These are phyloP conservation scores for Fusarium sterilihyphosum DNA, from an alignment of 2,329 filamentous ascomycete species.

Conservation along the genomic window DNA sequence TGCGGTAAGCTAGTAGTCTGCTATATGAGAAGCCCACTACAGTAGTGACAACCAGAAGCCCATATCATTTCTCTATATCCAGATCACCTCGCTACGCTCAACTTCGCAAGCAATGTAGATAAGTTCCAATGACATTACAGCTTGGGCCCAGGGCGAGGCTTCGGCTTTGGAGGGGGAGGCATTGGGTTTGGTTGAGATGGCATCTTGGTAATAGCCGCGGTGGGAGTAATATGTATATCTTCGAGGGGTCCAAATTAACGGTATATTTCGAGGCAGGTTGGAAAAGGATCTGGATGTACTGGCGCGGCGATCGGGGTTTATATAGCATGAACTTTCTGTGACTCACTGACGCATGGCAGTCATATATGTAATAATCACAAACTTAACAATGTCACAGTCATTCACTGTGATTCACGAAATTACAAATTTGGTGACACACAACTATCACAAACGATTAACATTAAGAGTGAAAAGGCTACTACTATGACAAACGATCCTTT, in stretches of 20 bases:
- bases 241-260: fast-evolving
- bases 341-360: background rate
- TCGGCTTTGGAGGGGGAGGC: background rate
- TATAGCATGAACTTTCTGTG: background rate
- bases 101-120: too few relatives aligned
- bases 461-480: too few relatives aligned
- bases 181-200: background rate
- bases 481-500: background rate
- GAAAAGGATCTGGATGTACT: fast-evolving
- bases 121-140: background rate
- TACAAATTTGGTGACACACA: fast-evolving
- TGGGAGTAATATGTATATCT: background rate
- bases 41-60: too few relatives aligned
- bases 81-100: fast-evolving
- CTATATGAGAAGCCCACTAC: too few relatives aligned
- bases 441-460: background rate
- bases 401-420: background rate
- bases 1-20: too few relatives aligned
- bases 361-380: fast-evolving
- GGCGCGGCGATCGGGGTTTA: background rate
- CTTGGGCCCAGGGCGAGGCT: background rate
- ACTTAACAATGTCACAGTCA: fast-evolving
- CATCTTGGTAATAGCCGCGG: fast-evolving
- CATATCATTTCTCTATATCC: fast-evolving
- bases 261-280: fast-evolving